Evolutionary conservation across 257 asterid genomes (phyloP).

Genomic region (Coffea eugenioides): DNA sequence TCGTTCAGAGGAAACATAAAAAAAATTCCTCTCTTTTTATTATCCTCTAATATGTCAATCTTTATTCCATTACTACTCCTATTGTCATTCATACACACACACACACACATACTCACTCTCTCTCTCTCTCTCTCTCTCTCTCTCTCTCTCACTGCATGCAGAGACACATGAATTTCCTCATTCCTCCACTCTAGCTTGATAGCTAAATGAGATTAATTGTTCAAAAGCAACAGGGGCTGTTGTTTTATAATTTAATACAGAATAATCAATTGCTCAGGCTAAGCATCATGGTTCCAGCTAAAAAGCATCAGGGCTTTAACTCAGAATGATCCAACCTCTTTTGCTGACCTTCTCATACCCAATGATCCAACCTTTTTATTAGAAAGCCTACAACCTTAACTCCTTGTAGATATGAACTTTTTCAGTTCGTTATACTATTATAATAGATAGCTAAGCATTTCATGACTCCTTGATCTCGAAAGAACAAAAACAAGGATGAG

Average conservation of each 20-base stretch:
- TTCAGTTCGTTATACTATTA: not conserved
- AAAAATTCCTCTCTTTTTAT: not conserved
- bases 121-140: not conserved
- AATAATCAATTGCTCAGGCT: not conserved
- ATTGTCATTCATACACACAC: not conserved
- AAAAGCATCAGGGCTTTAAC: not conserved
- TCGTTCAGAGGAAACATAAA: not conserved
- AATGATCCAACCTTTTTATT: not conserved
- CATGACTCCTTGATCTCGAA: not conserved
- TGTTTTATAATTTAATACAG: not conserved
- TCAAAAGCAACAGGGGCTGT: not conserved
- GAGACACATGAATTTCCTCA: not conserved
- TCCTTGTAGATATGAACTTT: not conserved
- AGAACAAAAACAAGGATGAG: not conserved
- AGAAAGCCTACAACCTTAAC: not conserved
- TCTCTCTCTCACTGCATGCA: not conserved
- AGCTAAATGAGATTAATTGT: not conserved
- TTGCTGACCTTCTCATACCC: not conserved
- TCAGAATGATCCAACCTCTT: not conserved
- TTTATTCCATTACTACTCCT: not conserved
- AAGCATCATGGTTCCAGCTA: not conserved
- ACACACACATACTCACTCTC: not conserved
- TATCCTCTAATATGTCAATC: not conserved
- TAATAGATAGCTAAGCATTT: not conserved
- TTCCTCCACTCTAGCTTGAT: not conserved